These are phyloP conservation scores for Pseudocercospora eumusae DNA, from an alignment of 2,329 filamentous ascomycete species.

Conservation along the genomic window DNA sequence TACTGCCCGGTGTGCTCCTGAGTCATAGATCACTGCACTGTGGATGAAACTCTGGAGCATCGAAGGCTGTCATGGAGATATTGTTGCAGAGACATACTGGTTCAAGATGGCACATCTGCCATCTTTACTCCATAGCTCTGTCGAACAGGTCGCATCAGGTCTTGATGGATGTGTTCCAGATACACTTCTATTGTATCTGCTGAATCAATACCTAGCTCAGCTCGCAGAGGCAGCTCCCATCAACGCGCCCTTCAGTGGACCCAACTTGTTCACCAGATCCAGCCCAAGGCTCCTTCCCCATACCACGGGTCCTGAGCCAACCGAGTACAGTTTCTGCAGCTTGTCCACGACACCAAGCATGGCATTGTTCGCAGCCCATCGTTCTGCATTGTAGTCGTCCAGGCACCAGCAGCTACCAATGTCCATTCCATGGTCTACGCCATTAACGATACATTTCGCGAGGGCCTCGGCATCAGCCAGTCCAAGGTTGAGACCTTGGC, in stretches of 20 bases:
- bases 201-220: no score
- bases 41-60: no score
- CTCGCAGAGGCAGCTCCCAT: constrained; percentile 66
- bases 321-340: constrained; percentile 87
- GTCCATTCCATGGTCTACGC: constrained; percentile 81
- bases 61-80: no score
- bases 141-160: no score
- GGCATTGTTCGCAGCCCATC: constrained; percentile 77
- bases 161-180: no score
- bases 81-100: no score
- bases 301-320: constrained; percentile 75
- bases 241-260: constrained; percentile 76
- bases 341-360: constrained; percentile 83
- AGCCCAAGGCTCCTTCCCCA: constrained; percentile 76
- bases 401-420: constrained; percentile 76
- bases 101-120: no score
- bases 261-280: constrained; percentile 71
- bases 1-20: no score
- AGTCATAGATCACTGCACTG: no score
- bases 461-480: constrained; percentile 85
- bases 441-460: constrained; percentile 70
- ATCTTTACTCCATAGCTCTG: no score
- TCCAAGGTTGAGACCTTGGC: constrained; percentile 91
- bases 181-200: no score
- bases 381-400: constrained; percentile 76